Evolutionary conservation across 176 grass and related monocot genomes (phyloP).

Genomic region (Musa itinerans): DNA sequence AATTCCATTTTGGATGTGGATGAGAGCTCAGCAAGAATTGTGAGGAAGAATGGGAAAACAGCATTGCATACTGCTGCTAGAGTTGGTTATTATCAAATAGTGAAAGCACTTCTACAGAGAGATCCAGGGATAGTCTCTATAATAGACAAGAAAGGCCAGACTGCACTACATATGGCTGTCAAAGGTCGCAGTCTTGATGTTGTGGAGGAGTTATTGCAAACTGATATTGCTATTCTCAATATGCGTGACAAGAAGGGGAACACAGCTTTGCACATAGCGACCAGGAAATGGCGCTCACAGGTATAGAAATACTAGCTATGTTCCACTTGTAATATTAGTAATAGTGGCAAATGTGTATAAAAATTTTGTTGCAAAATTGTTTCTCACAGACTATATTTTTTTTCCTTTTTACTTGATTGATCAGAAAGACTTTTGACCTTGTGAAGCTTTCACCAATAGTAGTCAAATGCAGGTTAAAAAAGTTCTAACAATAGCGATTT

Average conservation of each 20-base stretch:
- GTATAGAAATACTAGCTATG: slow-evolving; percentile 20
- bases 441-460: too few relatives aligned
- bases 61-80: slow-evolving; percentile 70
- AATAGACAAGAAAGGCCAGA: slow-evolving; percentile 91
- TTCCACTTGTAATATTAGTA: neutral
- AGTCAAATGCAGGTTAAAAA: too few relatives aligned
- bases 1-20: slow-evolving; percentile 68
- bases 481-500: too few relatives aligned
- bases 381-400: neutral
- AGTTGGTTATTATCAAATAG: slow-evolving; percentile 69
- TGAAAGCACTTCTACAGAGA: slow-evolving; percentile 62
- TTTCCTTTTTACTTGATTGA: neutral
- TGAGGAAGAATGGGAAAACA: slow-evolving; percentile 88
- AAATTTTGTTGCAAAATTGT: neutral
- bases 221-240: slow-evolving; percentile 83
- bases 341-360: neutral
- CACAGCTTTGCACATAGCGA: slow-evolving; percentile 89
- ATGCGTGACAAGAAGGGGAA: slow-evolving; percentile 91
- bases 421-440: too few relatives aligned
- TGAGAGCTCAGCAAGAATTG: slow-evolving; percentile 51
- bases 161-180: slow-evolving; percentile 98
- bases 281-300: slow-evolving; percentile 98
- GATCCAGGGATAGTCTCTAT: slow-evolving; percentile 70
- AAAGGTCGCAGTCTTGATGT: slow-evolving; percentile 91
- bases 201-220: slow-evolving; percentile 72